Evolutionary conservation across 495 filamentous ascomycete species (phyloP), one percentile per base, ranked within the genome.

Genomic region (Aspergillus nanangensis): DNA sequence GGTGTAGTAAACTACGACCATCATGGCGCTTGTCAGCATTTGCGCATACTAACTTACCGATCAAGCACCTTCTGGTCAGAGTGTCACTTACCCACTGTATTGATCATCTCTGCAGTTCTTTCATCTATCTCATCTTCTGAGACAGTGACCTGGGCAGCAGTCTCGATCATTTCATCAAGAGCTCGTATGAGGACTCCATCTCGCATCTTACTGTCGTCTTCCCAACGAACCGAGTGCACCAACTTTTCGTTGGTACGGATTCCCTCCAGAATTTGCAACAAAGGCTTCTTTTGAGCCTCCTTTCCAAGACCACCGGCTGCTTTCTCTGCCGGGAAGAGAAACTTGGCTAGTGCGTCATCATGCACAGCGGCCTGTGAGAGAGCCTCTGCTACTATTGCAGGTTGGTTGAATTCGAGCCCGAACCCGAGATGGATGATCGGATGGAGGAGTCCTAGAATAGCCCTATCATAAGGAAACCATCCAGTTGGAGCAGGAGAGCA

Each of bases 381-480:
- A 3, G 68, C 90, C 72, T 93, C 84, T 3, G 89, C 86, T n/a
- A 94, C 72, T 25, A 96, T 81, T 33, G 85, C 86, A 5, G 86
- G 87, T 56, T 91, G 86, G 2, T 75, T 55, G 65, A 87, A 94
- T 51, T 94, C 88, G 13, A 95, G 52, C 3, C 84, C 89, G 56
- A 87, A 93, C 32, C 88, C 87, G 10, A 95, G 74, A 50, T 95
- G 88, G 53, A 95, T 95, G 8, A 91, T 49, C 5, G 87, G 87
- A 57, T 95, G 90, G 3, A 93, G 53, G 51, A 90, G 77, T 1
- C 84, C 87, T 73, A 38, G 13, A 31, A 31, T 31, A 13, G 27
- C 7, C 27, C 27, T 14, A 32, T 10, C 10, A 32, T 14, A 32
- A 32, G 29, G 17, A 33, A 32, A 47, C 56, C 25, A 29, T 32